These are phyloP conservation scores for Talaromyces sp. DNA, from an alignment of 2,329 filamentous ascomycete genomes.

Conservation along the genomic window DNA sequence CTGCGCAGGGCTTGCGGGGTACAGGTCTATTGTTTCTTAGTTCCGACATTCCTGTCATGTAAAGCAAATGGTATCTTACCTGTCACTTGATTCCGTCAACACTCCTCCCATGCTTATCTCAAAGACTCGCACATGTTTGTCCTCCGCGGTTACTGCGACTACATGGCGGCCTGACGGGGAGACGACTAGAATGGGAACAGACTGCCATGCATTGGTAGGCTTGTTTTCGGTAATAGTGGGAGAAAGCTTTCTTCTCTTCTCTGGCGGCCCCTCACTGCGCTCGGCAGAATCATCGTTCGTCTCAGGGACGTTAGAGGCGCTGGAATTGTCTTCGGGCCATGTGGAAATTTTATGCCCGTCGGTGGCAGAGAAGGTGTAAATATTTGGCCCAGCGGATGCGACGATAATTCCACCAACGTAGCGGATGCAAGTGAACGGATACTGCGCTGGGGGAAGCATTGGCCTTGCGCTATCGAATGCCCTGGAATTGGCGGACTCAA, in stretches of 20 bases:
- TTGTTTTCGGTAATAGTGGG: slow-evolving; percentile 26
- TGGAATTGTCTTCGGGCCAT: slow-evolving; percentile 52
- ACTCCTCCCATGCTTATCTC: slow-evolving; percentile 61
- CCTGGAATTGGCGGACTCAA: not conserved
- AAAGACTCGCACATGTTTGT: slow-evolving; percentile 87
- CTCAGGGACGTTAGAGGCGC: not conserved
- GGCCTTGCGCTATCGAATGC: not conserved
- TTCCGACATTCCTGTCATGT: not conserved
- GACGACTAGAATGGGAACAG: slow-evolving; percentile 67
- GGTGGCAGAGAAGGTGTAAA: slow-evolving; percentile 65
- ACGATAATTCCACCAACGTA: slow-evolving; percentile 56
- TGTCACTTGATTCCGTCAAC: slow-evolving; percentile 67
- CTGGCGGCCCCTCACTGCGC: slow-evolving; percentile 38
- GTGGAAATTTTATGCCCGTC: slow-evolving; percentile 59
- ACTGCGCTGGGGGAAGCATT: slow-evolving; percentile 38
- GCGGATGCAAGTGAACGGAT: slow-evolving; percentile 65
- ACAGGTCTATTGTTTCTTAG: slow-evolving; percentile 59
- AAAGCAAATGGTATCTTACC: slow-evolving; percentile 51
- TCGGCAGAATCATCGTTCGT: not conserved
- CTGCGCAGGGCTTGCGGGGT: slow-evolving; percentile 82
- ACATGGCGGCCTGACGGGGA: slow-evolving; percentile 67
- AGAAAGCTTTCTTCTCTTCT: slow-evolving; percentile 47
- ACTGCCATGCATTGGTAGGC: slow-evolving; percentile 46
- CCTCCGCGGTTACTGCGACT: slow-evolving; percentile 79
- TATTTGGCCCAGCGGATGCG: slow-evolving; percentile 69